Evolutionary conservation across 257 asterid genomes (phyloP).

Genomic region (Craterostigma plantagineum): DNA sequence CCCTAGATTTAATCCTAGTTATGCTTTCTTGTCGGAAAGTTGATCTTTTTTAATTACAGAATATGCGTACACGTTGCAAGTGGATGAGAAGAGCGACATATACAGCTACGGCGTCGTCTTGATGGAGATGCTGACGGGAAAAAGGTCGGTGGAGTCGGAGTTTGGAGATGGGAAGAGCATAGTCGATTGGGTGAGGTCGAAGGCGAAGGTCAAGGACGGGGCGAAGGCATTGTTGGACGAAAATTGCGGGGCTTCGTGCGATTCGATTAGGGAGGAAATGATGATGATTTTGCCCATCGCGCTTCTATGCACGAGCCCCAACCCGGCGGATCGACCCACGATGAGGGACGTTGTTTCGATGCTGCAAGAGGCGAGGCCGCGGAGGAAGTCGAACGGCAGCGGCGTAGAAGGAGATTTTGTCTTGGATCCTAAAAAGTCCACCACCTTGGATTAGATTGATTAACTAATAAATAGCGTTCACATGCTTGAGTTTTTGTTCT

Average conservation of each 20-base stretch:
- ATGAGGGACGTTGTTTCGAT: conserved; percentile 87
- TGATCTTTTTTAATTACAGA: conserved; percentile 23
- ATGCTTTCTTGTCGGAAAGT: too few relatives aligned
- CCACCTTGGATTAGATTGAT: neutral
- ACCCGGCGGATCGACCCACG: conserved; percentile 79
- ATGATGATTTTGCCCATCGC: conserved; percentile 63
- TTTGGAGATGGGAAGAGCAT: conserved; percentile 86
- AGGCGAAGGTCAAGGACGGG: conserved; percentile 28
- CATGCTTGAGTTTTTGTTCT: neutral
- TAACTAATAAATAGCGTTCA: neutral
- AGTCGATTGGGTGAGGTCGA: conserved; percentile 56
- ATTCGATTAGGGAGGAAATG: conserved; percentile 72
- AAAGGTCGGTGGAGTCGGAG: conserved; percentile 55
- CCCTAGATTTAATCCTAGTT: too few relatives aligned
- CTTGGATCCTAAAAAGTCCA: conserved; percentile 21
- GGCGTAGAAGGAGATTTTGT: conserved; percentile 8
- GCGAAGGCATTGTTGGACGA: conserved; percentile 38
- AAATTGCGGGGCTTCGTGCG: conserved; percentile 53
- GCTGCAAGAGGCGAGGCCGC: conserved; percentile 73
- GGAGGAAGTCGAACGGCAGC: conserved; percentile 25
- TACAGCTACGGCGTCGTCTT: conserved; percentile 84
- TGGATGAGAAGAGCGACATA: conserved; percentile 89
- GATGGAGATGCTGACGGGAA: conserved; percentile 67
- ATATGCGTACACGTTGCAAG: conserved; percentile 83
- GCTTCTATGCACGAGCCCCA: conserved; percentile 62